Evolutionary conservation across 1,139 yeast species (phyloP).

Genomic region (Petasospora rhodanensis): DNA sequence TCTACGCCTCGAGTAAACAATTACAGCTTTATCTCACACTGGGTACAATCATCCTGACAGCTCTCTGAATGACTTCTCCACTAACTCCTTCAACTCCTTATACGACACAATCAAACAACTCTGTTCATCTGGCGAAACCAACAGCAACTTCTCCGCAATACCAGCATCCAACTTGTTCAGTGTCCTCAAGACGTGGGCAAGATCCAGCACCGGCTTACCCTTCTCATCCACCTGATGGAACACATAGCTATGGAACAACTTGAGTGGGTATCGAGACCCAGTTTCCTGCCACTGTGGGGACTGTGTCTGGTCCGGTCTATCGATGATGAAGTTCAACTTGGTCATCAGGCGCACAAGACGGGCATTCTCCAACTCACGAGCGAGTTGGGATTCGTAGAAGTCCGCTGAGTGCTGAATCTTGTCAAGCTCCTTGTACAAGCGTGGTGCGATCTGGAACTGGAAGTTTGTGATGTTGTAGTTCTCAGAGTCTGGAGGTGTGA

Average conservation of each 20-base stretch:
- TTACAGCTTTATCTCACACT: no score
- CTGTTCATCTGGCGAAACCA: conserved; percentile 80
- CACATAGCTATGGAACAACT: conserved; percentile 76
- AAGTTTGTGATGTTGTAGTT: conserved; percentile 25
- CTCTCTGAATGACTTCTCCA: conserved; percentile 69
- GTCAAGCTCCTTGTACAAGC: conserved; percentile 43
- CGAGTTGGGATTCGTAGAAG: conserved; percentile 59
- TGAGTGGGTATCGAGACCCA: conserved; percentile 72
- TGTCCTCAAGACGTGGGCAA: conserved; percentile 73
- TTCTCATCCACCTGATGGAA: conserved; percentile 78
- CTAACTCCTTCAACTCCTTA: conserved; percentile 68
- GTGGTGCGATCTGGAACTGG: conserved; percentile 32
- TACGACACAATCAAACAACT: conserved; percentile 76
- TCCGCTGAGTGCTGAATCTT: conserved; percentile 58
- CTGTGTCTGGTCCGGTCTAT: conserved; percentile 61
- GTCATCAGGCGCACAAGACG: conserved; percentile 77
- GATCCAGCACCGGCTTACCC: conserved; percentile 76
- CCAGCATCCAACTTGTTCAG: conserved; percentile 93
- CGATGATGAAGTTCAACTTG: conserved; percentile 75
- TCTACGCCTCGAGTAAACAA: background rate
- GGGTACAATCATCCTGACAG: no score
- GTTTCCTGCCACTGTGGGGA: conserved; percentile 67
- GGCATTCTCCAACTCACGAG: conserved; percentile 82
- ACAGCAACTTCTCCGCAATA: conserved; percentile 71
- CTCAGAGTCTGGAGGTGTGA: no score